Conservation (phyloP, 2,329 filamentous ascomycete species). For the Pleomassaria siparia region DNA sequence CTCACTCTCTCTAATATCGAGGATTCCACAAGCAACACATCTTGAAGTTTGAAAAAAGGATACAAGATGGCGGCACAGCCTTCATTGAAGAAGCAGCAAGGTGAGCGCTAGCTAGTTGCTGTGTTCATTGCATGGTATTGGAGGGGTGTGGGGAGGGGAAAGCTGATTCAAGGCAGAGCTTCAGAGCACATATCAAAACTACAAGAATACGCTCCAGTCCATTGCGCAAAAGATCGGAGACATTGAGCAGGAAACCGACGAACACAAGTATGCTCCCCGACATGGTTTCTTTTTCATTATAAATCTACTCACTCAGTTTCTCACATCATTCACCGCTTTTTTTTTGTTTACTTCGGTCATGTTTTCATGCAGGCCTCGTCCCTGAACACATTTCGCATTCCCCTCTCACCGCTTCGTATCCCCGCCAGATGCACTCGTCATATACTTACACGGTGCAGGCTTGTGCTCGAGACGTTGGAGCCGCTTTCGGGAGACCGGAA, state of each 20-base stretch:
- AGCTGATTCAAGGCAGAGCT: conserved; percentile 60
- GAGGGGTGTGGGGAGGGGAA: too few species aligned
- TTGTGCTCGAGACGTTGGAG: conserved; percentile 88
- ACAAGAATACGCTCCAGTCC: conserved; percentile 77
- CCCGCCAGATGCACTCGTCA: conserved; percentile 1
- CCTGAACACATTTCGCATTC: background rate
- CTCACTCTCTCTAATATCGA: background rate
- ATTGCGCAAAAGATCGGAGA: conserved; percentile 96
- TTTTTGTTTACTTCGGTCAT: conserved; percentile 14
- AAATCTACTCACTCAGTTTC: conserved; percentile 13
- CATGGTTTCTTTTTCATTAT: conserved; percentile 9
- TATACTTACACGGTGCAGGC: conserved; percentile 58
- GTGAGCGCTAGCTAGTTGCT: conserved; percentile 47
- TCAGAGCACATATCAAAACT: conserved; percentile 77
- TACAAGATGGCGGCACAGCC: conserved; percentile 53
- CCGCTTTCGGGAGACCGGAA: conserved; percentile 84
- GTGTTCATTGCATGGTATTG: background rate
- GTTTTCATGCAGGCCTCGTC: conserved; percentile 10
- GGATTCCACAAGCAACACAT: background rate
- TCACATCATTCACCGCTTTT: conserved; percentile 21
- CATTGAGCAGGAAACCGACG: conserved; percentile 94
- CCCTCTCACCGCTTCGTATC: conserved; percentile 23
- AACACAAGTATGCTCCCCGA: conserved; percentile 80
- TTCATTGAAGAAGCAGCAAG: conserved; percentile 73
- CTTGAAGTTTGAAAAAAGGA: background rate